A percentile compares a stretch with the other conserved stretches of the same genome.
These are phyloP conservation scores for Zea luxurians DNA, from an alignment of 176 grass and related monocot species.

Conservation along the genomic window DNA sequence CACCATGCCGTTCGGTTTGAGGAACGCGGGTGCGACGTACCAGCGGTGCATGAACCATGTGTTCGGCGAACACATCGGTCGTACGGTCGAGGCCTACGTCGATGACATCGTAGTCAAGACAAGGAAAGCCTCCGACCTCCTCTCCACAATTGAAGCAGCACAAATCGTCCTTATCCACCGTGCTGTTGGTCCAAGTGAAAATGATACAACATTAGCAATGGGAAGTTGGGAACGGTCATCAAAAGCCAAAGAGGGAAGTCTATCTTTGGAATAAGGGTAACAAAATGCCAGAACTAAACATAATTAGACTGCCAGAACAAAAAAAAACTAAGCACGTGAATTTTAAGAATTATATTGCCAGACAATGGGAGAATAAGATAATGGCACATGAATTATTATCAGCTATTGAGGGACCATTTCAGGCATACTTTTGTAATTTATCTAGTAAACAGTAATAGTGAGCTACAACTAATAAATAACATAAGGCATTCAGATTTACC, in stretches of 20 bases:
- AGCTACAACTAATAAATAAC: not conserved
- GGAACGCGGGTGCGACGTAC: too few relatives aligned
- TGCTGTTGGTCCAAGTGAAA: constrained; percentile 23
- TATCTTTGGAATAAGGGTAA: not conserved
- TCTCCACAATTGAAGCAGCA: constrained; percentile 99
- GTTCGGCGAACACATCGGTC: too few relatives aligned
- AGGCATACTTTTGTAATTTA: not conserved
- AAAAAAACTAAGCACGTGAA: not conserved
- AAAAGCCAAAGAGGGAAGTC: not conserved
- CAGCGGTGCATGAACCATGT: too few relatives aligned
- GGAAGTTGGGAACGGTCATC: constrained; percentile 20
- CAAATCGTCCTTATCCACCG: constrained; percentile 64
- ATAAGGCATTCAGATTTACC: not conserved
- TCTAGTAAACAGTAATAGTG: not conserved
- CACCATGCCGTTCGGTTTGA: too few relatives aligned
- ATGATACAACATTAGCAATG: not conserved
- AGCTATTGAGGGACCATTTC: not conserved
- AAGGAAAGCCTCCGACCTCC: too few relatives aligned
- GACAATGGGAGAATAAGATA: not conserved
- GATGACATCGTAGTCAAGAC: too few relatives aligned
- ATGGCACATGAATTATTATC: not conserved
- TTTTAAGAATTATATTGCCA: not conserved
- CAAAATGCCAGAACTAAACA: not conserved
- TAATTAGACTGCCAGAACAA: not conserved
- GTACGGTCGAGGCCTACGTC: too few relatives aligned